phyloP scores from a whole-genome alignment of 116 monocot genomes.

The Iris pallida region DNA sequence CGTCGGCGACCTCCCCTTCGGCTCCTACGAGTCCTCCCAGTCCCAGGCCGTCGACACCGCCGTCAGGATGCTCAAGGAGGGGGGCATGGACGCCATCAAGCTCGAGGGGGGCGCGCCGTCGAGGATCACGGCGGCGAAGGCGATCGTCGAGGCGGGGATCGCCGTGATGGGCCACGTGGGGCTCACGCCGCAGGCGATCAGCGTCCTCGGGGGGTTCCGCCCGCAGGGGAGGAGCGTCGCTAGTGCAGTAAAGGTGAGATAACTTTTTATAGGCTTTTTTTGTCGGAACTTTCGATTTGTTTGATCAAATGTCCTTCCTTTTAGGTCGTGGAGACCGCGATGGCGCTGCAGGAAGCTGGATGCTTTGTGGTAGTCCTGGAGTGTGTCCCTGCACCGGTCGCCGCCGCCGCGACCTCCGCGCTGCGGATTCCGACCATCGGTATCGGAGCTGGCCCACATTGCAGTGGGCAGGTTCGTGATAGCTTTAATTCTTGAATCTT shows the following conservation, averaged over 20 bases:
- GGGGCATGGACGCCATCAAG: constrained; percentile 91
- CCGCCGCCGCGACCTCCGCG: constrained; percentile 74
- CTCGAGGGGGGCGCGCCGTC: constrained; percentile 82
- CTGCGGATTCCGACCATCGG: constrained; percentile 86
- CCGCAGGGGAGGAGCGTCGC: constrained; percentile 74
- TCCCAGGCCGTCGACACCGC: constrained; percentile 64
- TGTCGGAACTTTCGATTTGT: background rate
- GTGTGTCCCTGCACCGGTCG: constrained; percentile 85
- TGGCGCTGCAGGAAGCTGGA: constrained; percentile 88
- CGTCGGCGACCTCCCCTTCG: constrained; percentile 91
- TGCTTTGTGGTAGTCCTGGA: constrained; percentile 90
- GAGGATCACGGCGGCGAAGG: constrained; percentile 74
- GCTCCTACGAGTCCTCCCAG: constrained; percentile 74
- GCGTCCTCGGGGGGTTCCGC: constrained; percentile 87
- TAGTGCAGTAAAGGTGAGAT: constrained; percentile 92
- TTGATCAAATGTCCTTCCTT: background rate
- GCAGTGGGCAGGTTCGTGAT: constrained; percentile 77
- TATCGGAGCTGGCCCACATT: constrained; percentile 81
- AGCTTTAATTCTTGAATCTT: background rate
- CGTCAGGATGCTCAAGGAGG: constrained; percentile 77
- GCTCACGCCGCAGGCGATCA: constrained; percentile 89
- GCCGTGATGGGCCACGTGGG: constrained; percentile 96
- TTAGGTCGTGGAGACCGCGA: constrained; percentile 86
- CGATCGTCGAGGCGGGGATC: constrained; percentile 89
- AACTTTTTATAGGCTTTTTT: too few species aligned